A percentile compares a stretch with the other conserved stretches of the same genome.
Conservation (phyloP, 2,329 filamentous ascomycete genomes). For the Hymenoscyphus repandus region DNA sequence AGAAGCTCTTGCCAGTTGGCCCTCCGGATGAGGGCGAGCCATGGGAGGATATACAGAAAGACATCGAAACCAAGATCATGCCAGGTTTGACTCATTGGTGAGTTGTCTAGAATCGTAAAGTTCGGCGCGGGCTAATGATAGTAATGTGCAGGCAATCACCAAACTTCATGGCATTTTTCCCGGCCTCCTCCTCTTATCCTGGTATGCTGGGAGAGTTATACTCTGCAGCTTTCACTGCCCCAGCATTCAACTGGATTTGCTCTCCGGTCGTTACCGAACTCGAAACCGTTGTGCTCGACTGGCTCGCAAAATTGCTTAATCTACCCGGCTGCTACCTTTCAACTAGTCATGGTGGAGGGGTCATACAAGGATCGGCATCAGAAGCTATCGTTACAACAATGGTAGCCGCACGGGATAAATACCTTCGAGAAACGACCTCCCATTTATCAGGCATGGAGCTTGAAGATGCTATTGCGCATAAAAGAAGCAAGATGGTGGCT, state of each 20-base stretch:
- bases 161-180: slow-evolving; percentile 95
- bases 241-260: slow-evolving; percentile 97
- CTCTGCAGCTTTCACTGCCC: slow-evolving; percentile 78
- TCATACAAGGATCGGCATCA: slow-evolving; percentile 89
- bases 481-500: slow-evolving; percentile 70
- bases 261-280: slow-evolving; percentile 88
- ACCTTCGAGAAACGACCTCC: slow-evolving; percentile 56
- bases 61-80: slow-evolving; percentile 81
- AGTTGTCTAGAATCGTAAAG: slow-evolving; percentile 7
- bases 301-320: slow-evolving; percentile 71
- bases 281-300: slow-evolving; percentile 89
- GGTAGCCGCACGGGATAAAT: slow-evolving; percentile 80
- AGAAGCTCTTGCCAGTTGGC: slow-evolving; percentile 65
- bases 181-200: slow-evolving; percentile 75
- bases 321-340: slow-evolving; percentile 72
- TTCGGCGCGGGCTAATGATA: neutral
- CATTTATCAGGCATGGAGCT: slow-evolving; percentile 49
- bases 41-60: slow-evolving; percentile 75
- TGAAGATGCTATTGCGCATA: slow-evolving; percentile 63
- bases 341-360: slow-evolving; percentile 71
- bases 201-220: slow-evolving; percentile 90
- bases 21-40: slow-evolving; percentile 63
- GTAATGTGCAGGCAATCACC: slow-evolving; percentile 61
- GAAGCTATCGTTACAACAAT: slow-evolving; percentile 84
- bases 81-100: slow-evolving; percentile 88